Percentiles rank a stretch among this genome's conserved stretches.
phyloP scores from a whole-genome alignment of 441 rosid species.

The Populus trichocarpa region DNA sequence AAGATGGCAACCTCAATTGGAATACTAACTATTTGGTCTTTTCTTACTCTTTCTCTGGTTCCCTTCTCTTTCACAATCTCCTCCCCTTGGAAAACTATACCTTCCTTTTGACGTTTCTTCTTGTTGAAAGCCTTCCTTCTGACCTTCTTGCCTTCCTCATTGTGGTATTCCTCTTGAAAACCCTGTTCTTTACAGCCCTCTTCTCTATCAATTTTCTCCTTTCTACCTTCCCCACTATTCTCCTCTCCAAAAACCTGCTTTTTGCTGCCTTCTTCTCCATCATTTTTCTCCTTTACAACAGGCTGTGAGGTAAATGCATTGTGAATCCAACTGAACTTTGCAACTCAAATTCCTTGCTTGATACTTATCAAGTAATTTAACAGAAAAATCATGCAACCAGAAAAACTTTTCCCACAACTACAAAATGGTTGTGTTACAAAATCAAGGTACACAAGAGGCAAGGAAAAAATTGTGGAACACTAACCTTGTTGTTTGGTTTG shows the following conservation, averaged over 20 bases:
- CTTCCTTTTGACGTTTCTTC: neutral
- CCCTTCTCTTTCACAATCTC: neutral
- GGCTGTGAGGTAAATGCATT: neutral
- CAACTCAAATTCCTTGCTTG: neutral
- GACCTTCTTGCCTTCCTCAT: neutral
- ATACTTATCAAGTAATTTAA: too few species aligned
- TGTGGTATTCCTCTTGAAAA: neutral
- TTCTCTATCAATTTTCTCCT: neutral
- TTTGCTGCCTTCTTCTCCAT: too few species aligned
- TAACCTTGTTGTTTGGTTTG: neutral
- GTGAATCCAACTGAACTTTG: neutral
- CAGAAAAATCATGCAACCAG: too few species aligned
- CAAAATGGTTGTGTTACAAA: neutral
- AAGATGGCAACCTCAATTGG: neutral
- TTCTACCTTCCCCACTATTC: too few species aligned
- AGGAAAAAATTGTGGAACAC: neutral
- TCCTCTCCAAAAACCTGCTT: too few species aligned
- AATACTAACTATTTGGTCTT: neutral
- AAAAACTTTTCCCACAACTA: too few species aligned
- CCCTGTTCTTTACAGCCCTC: neutral
- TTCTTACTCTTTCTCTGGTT: neutral
- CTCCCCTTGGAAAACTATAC: neutral
- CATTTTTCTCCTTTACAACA: neutral
- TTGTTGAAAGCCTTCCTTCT: neutral
- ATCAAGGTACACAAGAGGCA: neutral